Evolutionary conservation across 139 green algal species (phyloP).

Genomic region (Tetradesmus obliquus): DNA sequence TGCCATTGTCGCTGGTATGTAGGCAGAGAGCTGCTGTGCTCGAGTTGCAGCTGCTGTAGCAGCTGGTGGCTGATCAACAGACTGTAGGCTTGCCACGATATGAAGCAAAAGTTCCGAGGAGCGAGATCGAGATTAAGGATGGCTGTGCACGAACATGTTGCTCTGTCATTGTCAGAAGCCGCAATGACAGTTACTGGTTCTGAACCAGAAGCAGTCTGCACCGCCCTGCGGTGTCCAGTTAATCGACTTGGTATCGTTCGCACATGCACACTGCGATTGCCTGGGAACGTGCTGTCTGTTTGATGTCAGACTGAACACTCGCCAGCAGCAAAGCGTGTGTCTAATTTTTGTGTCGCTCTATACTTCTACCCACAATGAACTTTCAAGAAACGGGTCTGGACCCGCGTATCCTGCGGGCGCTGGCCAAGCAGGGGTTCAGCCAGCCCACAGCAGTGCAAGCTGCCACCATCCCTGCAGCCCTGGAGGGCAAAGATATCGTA

Average conservation of each 20-base stretch:
- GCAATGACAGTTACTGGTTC: not conserved
- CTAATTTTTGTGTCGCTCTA: not conserved
- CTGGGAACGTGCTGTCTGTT: not conserved
- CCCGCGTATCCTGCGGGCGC: conserved; percentile 75
- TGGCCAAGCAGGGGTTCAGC: conserved; percentile 76
- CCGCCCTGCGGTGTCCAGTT: not conserved
- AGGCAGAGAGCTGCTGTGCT: not conserved
- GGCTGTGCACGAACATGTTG: not conserved
- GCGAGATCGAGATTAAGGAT: not conserved
- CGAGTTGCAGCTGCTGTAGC: not conserved
- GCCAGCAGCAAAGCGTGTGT: not conserved
- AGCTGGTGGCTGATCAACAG: not conserved
- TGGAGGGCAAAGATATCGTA: conserved; percentile 89
- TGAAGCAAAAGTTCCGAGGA: not conserved
- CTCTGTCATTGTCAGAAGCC: not conserved
- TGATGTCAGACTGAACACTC: not conserved
- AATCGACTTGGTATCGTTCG: not conserved
- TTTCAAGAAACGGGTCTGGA: conserved; percentile 72
- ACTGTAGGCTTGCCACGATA: not conserved
- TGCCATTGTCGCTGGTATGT: not conserved
- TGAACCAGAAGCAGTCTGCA: not conserved
- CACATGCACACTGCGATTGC: not conserved
- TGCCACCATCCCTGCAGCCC: conserved; percentile 72
- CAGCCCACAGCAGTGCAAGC: conserved; percentile 80
- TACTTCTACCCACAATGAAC: not conserved